These are phyloP conservation scores for Amorphotheca resinae DNA, from an alignment of 495 filamentous ascomycete genomes.

Conservation along the genomic window DNA sequence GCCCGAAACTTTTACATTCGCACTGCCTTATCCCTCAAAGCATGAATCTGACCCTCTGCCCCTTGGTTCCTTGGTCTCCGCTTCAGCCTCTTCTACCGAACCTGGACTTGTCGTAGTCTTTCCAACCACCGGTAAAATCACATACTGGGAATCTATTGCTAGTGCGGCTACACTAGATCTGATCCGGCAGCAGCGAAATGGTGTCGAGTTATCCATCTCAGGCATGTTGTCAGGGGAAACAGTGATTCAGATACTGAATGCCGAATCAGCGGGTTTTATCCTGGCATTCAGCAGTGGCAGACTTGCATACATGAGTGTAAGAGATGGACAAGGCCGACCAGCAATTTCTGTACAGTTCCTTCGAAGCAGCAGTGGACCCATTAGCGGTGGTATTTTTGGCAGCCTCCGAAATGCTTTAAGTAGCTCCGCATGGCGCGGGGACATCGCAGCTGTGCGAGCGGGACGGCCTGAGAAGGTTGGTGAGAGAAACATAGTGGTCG, in stretches of 20 bases:
- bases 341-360: conserved; percentile 64
- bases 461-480: conserved; percentile 58
- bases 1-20: conserved; percentile 60
- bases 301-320: conserved; percentile 69
- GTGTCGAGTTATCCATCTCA: conserved; percentile 58
- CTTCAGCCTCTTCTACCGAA: conserved; percentile 57
- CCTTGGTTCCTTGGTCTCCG: conserved; percentile 63
- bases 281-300: conserved; percentile 72
- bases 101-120: conserved; percentile 78
- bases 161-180: conserved; percentile 65
- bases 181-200: conserved; percentile 54
- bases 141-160: conserved; percentile 91
- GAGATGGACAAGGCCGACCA: conserved; percentile 77
- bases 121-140: conserved; percentile 68
- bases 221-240: conserved; percentile 68
- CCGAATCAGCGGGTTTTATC: conserved; percentile 73
- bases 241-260: conserved; percentile 62
- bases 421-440: conserved; percentile 50
- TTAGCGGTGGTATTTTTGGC: conserved; percentile 53
- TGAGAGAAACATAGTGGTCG: conserved; percentile 71
- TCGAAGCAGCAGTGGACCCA: conserved; percentile 31
- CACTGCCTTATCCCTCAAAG: conserved; percentile 60
- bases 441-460: conserved; percentile 64
- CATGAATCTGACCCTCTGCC: conserved; percentile 54
- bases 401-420: conserved; percentile 61